These are phyloP conservation scores for Skeletonema tropicum DNA, from an alignment of 108 stramenopile genomes.

Conservation along the genomic window DNA sequence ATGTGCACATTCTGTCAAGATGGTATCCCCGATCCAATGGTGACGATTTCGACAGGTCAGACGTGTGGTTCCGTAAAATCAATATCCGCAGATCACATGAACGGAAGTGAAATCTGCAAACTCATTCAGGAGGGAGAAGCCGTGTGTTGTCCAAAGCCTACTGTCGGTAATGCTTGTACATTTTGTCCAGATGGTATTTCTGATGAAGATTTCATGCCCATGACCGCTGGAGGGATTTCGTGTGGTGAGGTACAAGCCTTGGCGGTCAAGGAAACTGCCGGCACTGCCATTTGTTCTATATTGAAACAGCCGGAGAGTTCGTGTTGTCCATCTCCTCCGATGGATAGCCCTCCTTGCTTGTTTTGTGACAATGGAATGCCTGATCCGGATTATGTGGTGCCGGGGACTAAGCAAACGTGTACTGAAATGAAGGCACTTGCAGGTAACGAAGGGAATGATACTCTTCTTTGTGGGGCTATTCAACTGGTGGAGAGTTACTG, in stretches of 20 bases:
- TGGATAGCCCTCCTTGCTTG: too few species aligned
- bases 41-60: not conserved
- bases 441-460: not conserved
- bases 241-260: not conserved
- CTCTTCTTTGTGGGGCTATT: not conserved
- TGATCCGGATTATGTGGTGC: not conserved
- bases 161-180: not conserved
- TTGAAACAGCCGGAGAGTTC: not conserved
- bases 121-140: not conserved
- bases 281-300: not conserved
- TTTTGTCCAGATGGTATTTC: not conserved
- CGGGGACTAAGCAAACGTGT: not conserved
- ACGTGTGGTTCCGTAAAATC: not conserved
- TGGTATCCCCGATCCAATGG: not conserved
- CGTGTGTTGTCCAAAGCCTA: not conserved
- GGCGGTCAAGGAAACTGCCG: not conserved
- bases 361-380: not conserved
- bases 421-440: not conserved
- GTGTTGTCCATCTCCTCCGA: too few species aligned
- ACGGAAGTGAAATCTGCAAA: not conserved
- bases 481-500: not conserved
- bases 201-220: not conserved
- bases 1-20: not conserved
- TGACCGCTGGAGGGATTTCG: not conserved
- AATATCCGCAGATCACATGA: not conserved